These are phyloP conservation scores for Takashimella tepidaria DNA, from an alignment of 1,284 basidiomycete genomes.

Conservation along the genomic window DNA sequence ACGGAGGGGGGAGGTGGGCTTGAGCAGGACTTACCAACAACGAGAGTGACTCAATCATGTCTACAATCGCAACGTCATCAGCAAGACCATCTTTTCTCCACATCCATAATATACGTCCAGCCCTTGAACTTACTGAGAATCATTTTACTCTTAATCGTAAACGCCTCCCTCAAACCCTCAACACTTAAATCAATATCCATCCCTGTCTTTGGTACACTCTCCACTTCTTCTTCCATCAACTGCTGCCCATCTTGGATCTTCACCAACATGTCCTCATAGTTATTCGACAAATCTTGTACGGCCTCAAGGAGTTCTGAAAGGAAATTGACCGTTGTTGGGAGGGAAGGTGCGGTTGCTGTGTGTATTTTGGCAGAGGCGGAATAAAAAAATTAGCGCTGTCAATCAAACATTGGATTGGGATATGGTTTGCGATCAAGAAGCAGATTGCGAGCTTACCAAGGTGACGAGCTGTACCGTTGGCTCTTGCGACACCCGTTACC, in stretches of 20 bases:
- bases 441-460: conserved; percentile 11
- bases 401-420: no score
- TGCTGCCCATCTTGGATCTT: conserved; percentile 20
- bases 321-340: conserved; percentile 28
- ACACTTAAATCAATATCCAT: conserved; percentile 9
- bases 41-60: conserved; percentile 73
- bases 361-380: background rate
- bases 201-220: background rate
- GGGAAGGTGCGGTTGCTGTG: conserved; percentile 32
- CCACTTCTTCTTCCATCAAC: background rate
- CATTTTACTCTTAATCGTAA: conserved; percentile 10
- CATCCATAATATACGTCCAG: background rate
- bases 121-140: conserved; percentile 22
- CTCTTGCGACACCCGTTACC: conserved; percentile 31
- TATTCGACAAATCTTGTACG: conserved; percentile 23
- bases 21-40: conserved; percentile 51
- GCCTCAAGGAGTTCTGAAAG: conserved; percentile 32
- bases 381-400: no score
- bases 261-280: conserved; percentile 30
- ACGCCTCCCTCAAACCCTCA: conserved; percentile 52
- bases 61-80: conserved; percentile 45
- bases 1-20: background rate
- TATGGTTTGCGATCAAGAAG: background rate
- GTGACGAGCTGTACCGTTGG: conserved; percentile 16
- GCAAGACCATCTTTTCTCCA: background rate